A percentile compares a stretch with the other conserved stretches of the same genome.
These are phyloP conservation scores for Malania oleifera DNA, from an alignment of 164 flowering plant species.

Conservation along the genomic window DNA sequence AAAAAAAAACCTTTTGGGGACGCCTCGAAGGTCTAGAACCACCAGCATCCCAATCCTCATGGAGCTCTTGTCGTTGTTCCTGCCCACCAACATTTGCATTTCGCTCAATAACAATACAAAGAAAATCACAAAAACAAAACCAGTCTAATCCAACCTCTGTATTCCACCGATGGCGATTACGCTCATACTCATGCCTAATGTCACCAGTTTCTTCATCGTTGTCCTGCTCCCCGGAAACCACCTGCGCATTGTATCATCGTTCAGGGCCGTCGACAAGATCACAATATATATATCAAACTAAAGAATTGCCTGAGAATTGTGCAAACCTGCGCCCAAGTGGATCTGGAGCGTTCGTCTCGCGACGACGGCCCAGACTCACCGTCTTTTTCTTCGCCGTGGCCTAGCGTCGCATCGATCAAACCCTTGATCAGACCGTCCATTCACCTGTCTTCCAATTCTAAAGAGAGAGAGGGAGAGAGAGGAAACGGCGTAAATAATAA, in stretches of 20 bases:
- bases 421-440: constrained; percentile 92
- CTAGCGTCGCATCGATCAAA: constrained; percentile 61
- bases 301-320: not conserved
- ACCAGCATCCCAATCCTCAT: constrained; percentile 25
- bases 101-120: not conserved
- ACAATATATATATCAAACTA: not conserved
- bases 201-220: constrained; percentile 19
- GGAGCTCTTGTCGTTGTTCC: constrained; percentile 22
- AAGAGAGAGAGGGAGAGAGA: constrained; percentile 3
- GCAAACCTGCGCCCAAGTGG: constrained; percentile 80
- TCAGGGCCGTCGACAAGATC: not conserved
- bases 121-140: not conserved
- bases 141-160: constrained; percentile 15
- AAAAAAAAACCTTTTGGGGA: constrained; percentile 29
- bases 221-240: constrained; percentile 54
- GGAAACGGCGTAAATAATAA: not conserved
- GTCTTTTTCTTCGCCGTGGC: constrained; percentile 17
- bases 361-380: constrained; percentile 15
- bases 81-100: constrained; percentile 14
- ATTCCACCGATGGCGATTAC: constrained; percentile 14
- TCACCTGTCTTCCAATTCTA: not conserved
- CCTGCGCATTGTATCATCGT: constrained; percentile 30
- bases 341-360: constrained; percentile 65
- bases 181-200: constrained; percentile 1
- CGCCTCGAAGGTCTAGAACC: constrained; percentile 31